Conservation (phyloP, 768 basidiomycete genomes). For the Mycena alexandri region DNA sequence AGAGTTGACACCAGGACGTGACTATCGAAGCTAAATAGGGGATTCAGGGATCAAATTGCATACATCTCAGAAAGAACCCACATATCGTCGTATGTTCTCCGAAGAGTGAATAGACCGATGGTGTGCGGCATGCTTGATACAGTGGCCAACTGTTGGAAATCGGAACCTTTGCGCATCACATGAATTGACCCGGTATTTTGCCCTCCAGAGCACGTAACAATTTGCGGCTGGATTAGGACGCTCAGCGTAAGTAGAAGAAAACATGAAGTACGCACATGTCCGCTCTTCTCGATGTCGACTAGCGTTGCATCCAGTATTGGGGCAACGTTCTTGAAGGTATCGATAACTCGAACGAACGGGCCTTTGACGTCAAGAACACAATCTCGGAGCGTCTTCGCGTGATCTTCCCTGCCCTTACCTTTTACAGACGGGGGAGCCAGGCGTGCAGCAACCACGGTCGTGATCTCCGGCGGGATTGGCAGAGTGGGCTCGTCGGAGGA, state of each 20-base stretch:
- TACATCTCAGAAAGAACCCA: slow-evolving; percentile 49
- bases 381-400: slow-evolving; percentile 51
- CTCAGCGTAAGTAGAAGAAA: neutral
- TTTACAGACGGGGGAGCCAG: slow-evolving; percentile 46
- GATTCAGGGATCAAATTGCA: slow-evolving; percentile 8
- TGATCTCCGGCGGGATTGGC: slow-evolving; percentile 63
- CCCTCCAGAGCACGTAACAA: slow-evolving; percentile 90
- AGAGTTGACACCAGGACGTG: slow-evolving; percentile 74
- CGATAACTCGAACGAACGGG: slow-evolving; percentile 70
- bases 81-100: slow-evolving; percentile 60
- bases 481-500: slow-evolving; percentile 58
- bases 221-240: slow-evolving; percentile 67
- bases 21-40: slow-evolving; percentile 59
- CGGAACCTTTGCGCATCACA: slow-evolving; percentile 84
- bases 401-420: slow-evolving; percentile 56
- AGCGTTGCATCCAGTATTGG: slow-evolving; percentile 87
- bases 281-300: slow-evolving; percentile 77
- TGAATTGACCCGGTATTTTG: slow-evolving; percentile 82
- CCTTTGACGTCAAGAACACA: slow-evolving; percentile 65
- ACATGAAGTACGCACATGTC: slow-evolving; percentile 63
- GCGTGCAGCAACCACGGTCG: slow-evolving; percentile 52
- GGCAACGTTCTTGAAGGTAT: slow-evolving; percentile 81
- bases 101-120: slow-evolving; percentile 74
- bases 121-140: slow-evolving; percentile 69
- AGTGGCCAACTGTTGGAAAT: slow-evolving; percentile 74